Evolutionary conservation across 2,329 filamentous ascomycete genomes (phyloP).

Genomic region (Ophiocordyceps camponoti-leonardi): DNA sequence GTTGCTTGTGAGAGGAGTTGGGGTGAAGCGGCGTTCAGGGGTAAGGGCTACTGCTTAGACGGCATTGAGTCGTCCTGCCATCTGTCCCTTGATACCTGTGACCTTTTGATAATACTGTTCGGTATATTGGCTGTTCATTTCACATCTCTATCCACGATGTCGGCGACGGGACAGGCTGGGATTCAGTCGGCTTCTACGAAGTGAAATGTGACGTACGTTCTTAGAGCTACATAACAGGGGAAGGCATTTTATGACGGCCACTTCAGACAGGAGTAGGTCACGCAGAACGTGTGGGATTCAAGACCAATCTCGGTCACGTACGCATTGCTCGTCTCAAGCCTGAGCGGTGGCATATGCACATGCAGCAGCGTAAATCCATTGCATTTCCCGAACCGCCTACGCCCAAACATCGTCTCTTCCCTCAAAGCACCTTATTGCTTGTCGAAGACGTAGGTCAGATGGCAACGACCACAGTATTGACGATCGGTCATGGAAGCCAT

Average conservation of each 20-base stretch:
- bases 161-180: too few relatives aligned
- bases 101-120: too few relatives aligned
- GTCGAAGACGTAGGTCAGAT: constrained; percentile 58
- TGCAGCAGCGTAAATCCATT: constrained; percentile 23
- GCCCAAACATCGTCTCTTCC: constrained; percentile 9
- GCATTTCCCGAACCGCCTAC: constrained; percentile 12
- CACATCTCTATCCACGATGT: too few relatives aligned
- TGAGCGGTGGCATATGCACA: constrained; percentile 21
- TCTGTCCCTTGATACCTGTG: background rate
- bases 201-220: too few relatives aligned
- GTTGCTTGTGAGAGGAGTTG: constrained; percentile 9
- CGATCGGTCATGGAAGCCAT: constrained; percentile 99
- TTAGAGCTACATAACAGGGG: too few relatives aligned
- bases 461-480: constrained; percentile 79
- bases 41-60: background rate
- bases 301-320: constrained; percentile 13
- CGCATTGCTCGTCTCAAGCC: constrained; percentile 18
- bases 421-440: constrained; percentile 30
- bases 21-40: constrained; percentile 1
- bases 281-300: background rate
- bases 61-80: constrained; percentile 9
- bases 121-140: too few relatives aligned
- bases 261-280: too few relatives aligned
- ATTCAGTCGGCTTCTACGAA: too few relatives aligned
- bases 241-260: background rate